Conservation (phyloP, 1,139 yeast species). For the Suhomyces kunorum region DNA sequence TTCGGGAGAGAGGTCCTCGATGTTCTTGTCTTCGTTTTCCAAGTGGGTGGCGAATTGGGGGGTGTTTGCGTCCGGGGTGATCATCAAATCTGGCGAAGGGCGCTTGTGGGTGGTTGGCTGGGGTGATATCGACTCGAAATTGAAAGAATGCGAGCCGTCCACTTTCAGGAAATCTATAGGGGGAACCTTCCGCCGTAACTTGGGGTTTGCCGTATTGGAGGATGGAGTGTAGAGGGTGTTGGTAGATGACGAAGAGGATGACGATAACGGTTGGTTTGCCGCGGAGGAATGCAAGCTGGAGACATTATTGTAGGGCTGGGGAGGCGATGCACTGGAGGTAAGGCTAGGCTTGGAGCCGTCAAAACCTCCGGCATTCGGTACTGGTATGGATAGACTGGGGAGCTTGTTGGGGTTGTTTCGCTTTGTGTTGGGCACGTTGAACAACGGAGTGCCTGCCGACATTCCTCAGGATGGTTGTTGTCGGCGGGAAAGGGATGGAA, state of each 20-base stretch:
- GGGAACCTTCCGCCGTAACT: slow-evolving; percentile 44
- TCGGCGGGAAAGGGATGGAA: neutral
- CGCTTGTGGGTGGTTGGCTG: neutral
- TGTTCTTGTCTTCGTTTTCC: slow-evolving; percentile 15
- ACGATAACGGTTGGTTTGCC: slow-evolving; percentile 8
- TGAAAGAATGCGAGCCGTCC: slow-evolving; percentile 31
- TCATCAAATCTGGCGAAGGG: neutral
- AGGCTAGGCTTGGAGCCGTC: neutral
- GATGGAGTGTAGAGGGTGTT: slow-evolving; percentile 15
- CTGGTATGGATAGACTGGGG: slow-evolving; percentile 30
- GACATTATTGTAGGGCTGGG: neutral
- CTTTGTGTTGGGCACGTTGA: slow-evolving; percentile 32
- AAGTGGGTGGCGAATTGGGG: neutral
- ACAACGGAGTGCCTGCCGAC: slow-evolving; percentile 22
- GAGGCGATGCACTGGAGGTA: neutral
- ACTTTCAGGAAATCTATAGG: slow-evolving; percentile 44
- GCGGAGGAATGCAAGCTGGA: neutral
- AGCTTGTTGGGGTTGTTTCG: slow-evolving; percentile 21
- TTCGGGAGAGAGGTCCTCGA: slow-evolving; percentile 66
- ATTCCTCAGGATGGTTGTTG: slow-evolving; percentile 3
- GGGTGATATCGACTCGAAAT: slow-evolving; percentile 14
- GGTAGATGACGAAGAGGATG: slow-evolving; percentile 11
- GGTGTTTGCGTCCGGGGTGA: neutral
- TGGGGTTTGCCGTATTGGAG: slow-evolving; percentile 16
- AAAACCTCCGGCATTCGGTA: slow-evolving; percentile 20